Evolutionary conservation across 495 filamentous ascomycete species (phyloP).

Genomic region (Penicillium subrubescens): DNA sequence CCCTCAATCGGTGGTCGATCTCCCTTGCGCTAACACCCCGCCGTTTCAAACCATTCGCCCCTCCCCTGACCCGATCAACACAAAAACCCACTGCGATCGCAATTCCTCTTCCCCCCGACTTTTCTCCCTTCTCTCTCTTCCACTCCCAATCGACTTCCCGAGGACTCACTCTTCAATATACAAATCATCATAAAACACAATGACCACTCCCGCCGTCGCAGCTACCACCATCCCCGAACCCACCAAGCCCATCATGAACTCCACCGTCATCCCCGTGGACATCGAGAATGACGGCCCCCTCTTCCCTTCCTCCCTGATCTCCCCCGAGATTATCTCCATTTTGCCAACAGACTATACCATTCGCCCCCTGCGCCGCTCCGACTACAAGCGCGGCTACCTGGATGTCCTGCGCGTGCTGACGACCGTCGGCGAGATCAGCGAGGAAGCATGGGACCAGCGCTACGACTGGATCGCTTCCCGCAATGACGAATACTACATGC

Average conservation of each 20-base stretch:
- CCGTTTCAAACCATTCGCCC: slow-evolving; percentile 20
- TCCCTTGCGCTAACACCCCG: slow-evolving; percentile 24
- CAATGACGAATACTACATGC: slow-evolving; percentile 80
- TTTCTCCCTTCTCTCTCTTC: neutral
- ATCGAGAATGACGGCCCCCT: slow-evolving; percentile 58
- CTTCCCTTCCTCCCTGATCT: slow-evolving; percentile 77
- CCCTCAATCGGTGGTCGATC: slow-evolving; percentile 14
- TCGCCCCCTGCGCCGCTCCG: slow-evolving; percentile 74
- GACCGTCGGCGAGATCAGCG: slow-evolving; percentile 83
- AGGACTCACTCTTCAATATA: neutral
- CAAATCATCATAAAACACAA: slow-evolving; percentile 9
- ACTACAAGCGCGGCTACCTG: slow-evolving; percentile 77
- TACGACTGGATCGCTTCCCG: slow-evolving; percentile 82
- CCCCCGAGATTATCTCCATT: slow-evolving; percentile 65
- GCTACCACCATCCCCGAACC: slow-evolving; percentile 15
- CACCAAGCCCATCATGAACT: slow-evolving; percentile 25
- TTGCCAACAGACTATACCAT: slow-evolving; percentile 82
- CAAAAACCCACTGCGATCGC: slow-evolving; percentile 9
- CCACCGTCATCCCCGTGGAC: slow-evolving; percentile 53
- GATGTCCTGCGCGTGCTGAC: slow-evolving; percentile 91
- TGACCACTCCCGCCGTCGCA: slow-evolving; percentile 19
- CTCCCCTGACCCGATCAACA: slow-evolving; percentile 21
- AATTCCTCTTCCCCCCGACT: slow-evolving; percentile 1
- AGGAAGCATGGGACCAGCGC: slow-evolving; percentile 72
- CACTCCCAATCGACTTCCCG: neutral